Percentiles rank a stretch among this genome's conserved stretches.
Conservation (phyloP, 257 asterid species). For the Scutellaria galericulata region DNA sequence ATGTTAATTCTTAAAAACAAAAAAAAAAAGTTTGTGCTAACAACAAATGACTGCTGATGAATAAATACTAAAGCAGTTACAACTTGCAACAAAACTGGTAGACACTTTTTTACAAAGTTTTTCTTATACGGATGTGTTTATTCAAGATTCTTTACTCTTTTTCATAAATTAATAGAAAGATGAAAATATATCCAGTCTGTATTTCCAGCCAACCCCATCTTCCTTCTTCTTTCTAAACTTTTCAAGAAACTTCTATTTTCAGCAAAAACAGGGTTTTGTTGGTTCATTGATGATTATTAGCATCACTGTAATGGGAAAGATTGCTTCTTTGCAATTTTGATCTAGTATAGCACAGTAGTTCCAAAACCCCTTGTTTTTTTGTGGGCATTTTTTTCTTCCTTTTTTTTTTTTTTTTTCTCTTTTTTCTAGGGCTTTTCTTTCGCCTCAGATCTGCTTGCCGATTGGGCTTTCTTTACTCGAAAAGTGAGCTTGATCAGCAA, state of each 20-base stretch:
- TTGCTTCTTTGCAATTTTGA: slow-evolving; percentile 30
- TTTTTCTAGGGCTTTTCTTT: neutral
- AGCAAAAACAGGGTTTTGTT: slow-evolving; percentile 20
- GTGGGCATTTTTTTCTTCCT: neutral
- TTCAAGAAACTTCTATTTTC: slow-evolving; percentile 33
- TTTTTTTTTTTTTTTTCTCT: neutral
- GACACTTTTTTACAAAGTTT: slow-evolving; percentile 35
- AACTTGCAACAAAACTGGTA: slow-evolving; percentile 35
- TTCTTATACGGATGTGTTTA: slow-evolving; percentile 27
- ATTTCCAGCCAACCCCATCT: slow-evolving; percentile 46
- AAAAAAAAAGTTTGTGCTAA: neutral
- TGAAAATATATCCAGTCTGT: slow-evolving; percentile 61
- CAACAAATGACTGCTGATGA: slow-evolving; percentile 31
- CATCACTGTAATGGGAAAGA: slow-evolving; percentile 26
- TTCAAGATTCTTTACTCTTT: slow-evolving; percentile 46
- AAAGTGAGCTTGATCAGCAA: neutral
- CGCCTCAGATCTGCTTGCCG: slow-evolving; percentile 55
- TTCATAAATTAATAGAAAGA: slow-evolving; percentile 30
- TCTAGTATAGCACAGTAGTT: neutral
- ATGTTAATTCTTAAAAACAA: neutral
- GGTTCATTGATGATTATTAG: slow-evolving; percentile 6
- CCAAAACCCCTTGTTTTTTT: neutral
- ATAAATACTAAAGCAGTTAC: slow-evolving; percentile 41
- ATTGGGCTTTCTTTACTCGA: slow-evolving; percentile 26
- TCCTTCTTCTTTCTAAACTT: slow-evolving; percentile 5